Base-by-base conservation (phyloP, 2,329 filamentous ascomycete genomes). In the Trematosphaeria pertusa region DNA sequence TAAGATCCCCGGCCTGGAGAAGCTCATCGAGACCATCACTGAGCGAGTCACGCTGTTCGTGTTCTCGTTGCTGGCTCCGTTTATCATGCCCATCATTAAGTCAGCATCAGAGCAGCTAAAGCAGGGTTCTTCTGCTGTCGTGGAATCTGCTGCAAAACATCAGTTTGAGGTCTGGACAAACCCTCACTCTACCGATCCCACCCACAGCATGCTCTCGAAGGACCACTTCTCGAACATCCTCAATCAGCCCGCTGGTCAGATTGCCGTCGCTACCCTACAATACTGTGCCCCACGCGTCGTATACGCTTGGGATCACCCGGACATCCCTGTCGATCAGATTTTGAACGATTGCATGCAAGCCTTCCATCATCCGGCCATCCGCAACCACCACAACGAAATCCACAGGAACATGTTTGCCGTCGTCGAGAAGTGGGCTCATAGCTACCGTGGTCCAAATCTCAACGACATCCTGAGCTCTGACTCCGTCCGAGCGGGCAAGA, bases 31-130 rank as follows among this genome's bases (percentile, higher is more conserved):
- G 55, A 93, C 91, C 61, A 96, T 99, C 62, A 90, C 88, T 45
- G 94, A 99, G 75, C 93, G 89, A 1, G 79, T 99, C 31, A 96
- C 93, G 0, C 81, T 96, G 5, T 97, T 97, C 68, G 84, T 99
- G 39, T 82, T 99, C 52, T 92, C 91, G 5, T 82, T 99, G 1
- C 81, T 99, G 14, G 90, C 94, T 0, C 94, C 94, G 0, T 97
- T 95, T 71, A 83, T 99, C 52, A 85, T 91, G 45, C 94, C 94
- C 9, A 87, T 99, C 67, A 97, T 99, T 71, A 88, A 87, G 41
- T 84, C 88, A 42, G 91, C 93, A 4, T 93, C 91, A 17, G 86
- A 92, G 64, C 84, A 85, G 24, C 79, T 99, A 19, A 96, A 97
- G 74, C 82, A 87, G 18, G 93, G 94, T 3, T 96, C 91, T 8